Evolutionary conservation across 1,284 basidiomycete species (phyloP).

Genomic region (Trichosporon faecale): DNA sequence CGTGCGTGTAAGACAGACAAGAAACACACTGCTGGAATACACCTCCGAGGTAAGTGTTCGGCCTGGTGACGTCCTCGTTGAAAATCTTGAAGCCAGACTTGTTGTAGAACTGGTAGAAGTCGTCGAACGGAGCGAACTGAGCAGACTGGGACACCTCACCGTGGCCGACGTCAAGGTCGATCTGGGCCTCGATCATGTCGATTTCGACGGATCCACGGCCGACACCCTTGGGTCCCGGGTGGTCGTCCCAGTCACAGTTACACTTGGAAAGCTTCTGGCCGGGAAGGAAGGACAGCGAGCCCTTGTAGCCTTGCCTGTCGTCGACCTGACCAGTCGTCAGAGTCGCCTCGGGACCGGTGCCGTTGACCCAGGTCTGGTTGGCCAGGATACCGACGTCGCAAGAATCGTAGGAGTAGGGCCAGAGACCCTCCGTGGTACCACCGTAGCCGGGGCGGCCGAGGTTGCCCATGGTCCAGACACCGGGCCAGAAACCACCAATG

Average conservation of each 20-base stretch:
- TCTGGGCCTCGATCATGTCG: constrained; percentile 64
- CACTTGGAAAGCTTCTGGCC: constrained; percentile 57
- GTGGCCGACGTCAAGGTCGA: constrained; percentile 20
- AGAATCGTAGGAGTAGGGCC: constrained; percentile 54
- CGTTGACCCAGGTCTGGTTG: constrained; percentile 46
- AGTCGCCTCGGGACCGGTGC: constrained; percentile 47
- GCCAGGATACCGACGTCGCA: constrained; percentile 41
- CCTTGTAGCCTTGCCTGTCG: constrained; percentile 26
- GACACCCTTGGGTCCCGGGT: constrained; percentile 61
- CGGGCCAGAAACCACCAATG: constrained; percentile 56
- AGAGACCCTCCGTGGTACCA: constrained; percentile 74
- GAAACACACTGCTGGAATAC: constrained; percentile 75
- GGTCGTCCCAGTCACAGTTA: constrained; percentile 58
- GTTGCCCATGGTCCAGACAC: constrained; percentile 55
- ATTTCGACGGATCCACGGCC: constrained; percentile 66
- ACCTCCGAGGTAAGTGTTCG: constrained; percentile 73
- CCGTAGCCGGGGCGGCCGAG: constrained; percentile 54
- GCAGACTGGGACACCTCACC: constrained; percentile 35
- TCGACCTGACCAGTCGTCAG: constrained; percentile 39
- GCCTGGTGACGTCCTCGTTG: constrained; percentile 56
- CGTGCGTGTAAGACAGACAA: constrained; percentile 58
- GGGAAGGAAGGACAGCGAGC: constrained; percentile 50
- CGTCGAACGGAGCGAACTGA: constrained; percentile 59
- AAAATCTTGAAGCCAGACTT: constrained; percentile 42
- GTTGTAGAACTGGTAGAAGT: constrained; percentile 62